Evolutionary conservation across 768 basidiomycete genomes (phyloP).

Genomic region (Mycena vitilis): DNA sequence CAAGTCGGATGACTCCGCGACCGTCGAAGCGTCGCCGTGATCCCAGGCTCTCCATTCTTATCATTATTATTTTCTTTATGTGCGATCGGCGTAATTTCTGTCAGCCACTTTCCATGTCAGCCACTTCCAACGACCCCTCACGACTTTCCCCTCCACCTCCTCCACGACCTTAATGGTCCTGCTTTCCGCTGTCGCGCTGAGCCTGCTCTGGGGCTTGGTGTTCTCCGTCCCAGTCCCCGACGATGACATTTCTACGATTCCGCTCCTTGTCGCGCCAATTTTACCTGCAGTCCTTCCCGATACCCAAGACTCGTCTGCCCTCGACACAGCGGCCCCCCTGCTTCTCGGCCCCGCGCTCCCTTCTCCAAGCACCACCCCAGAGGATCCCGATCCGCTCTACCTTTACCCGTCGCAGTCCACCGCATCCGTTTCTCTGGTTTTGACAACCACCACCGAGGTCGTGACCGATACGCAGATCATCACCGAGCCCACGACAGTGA

Average conservation of each 20-base stretch:
- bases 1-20: background rate
- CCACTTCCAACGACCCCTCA: slow-evolving; percentile 2
- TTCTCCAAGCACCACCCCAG: slow-evolving; percentile 9
- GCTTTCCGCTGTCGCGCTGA: slow-evolving; percentile 21
- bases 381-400: slow-evolving; percentile 7
- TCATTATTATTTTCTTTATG: no score
- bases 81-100: background rate
- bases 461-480: slow-evolving; percentile 17
- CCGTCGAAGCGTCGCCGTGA: background rate
- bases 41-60: no score
- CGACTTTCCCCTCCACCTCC: background rate
- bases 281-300: background rate
- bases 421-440: background rate
- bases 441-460: slow-evolving; percentile 20
- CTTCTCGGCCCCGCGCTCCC: slow-evolving; percentile 10
- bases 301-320: background rate
- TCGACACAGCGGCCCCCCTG: slow-evolving; percentile 17
- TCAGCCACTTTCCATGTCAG: slow-evolving; percentile 23
- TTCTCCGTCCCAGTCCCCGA: slow-evolving; percentile 22
- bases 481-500: slow-evolving; percentile 19
- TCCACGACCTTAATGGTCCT: slow-evolving; percentile 16
- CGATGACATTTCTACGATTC: slow-evolving; percentile 9
- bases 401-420: background rate
- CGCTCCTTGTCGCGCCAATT: slow-evolving; percentile 1
- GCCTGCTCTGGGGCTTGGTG: slow-evolving; percentile 21